These are phyloP conservation scores for Phtheirospermum japonicum DNA, from an alignment of 257 asterid species.

Conservation along the genomic window DNA sequence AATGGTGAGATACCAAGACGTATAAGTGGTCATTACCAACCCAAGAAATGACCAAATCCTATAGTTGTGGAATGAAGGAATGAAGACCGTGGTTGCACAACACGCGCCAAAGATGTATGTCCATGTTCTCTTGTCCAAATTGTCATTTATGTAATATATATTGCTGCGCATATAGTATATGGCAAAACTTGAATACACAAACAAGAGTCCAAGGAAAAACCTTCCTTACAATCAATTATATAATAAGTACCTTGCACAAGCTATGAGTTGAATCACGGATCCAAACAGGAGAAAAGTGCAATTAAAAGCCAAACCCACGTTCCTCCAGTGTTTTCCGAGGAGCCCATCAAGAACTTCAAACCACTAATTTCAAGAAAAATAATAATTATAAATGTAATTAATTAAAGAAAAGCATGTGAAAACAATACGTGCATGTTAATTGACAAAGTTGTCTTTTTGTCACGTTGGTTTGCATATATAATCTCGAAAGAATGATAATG, in stretches of 20 bases:
- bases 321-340: constrained; percentile 51
- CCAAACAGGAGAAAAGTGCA: constrained; percentile 51
- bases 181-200: no score
- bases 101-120: constrained; percentile 40
- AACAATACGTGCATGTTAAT: no score
- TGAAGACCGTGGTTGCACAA: constrained; percentile 38
- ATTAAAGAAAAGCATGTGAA: no score
- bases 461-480: no score
- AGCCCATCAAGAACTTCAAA: constrained; percentile 56
- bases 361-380: no score
- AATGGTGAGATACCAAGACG: constrained; percentile 53
- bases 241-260: constrained; percentile 50
- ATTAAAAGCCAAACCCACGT: constrained; percentile 44
- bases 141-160: constrained; percentile 50
- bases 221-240: no score
- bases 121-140: constrained; percentile 49
- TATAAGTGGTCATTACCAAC: constrained; percentile 48
- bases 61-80: constrained; percentile 49
- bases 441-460: no score
- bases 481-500: no score
- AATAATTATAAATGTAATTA: no score
- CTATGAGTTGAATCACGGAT: constrained; percentile 51
- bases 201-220: no score
- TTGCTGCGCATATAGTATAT: no score
- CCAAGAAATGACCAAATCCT: constrained; percentile 60